Conservation (phyloP, 345 rosid species). For the Hypericum androsaemum region DNA sequence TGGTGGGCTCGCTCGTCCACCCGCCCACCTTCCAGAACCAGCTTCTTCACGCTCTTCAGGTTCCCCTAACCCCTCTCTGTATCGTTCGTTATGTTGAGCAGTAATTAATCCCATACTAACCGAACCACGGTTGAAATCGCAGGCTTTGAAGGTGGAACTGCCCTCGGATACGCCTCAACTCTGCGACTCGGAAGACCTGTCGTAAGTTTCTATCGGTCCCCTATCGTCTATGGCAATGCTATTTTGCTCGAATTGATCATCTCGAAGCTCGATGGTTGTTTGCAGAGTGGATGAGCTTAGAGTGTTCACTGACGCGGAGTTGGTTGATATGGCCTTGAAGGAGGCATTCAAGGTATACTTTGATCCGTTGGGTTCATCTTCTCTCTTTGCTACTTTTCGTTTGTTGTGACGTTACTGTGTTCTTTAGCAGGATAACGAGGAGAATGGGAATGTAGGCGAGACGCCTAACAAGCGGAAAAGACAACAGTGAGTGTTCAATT, state of each 20-base stretch:
- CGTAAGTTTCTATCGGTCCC: slow-evolving; percentile 19
- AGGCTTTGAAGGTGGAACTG: slow-evolving; percentile 34
- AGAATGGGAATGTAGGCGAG: background rate
- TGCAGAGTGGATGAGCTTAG: slow-evolving; percentile 50
- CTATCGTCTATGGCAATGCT: too few species aligned
- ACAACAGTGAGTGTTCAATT: too few species aligned
- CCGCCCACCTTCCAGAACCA: slow-evolving; percentile 34
- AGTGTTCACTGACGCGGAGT: slow-evolving; percentile 37
- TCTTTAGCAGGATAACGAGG: background rate
- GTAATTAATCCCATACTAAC: background rate
- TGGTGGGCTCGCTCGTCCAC: slow-evolving; percentile 34
- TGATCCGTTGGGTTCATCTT: background rate
- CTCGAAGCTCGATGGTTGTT: background rate
- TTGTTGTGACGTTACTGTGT: too few species aligned
- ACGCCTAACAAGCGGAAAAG: too few species aligned
- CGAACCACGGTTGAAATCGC: too few species aligned
- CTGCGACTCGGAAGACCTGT: slow-evolving; percentile 22
- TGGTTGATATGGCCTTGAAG: slow-evolving; percentile 49
- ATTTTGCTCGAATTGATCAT: too few species aligned
- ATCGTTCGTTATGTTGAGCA: background rate
- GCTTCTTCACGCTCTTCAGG: slow-evolving; percentile 33
- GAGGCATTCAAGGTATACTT: slow-evolving; percentile 30
- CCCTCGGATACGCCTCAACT: slow-evolving; percentile 13
- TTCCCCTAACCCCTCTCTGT: background rate
- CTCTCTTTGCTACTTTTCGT: background rate